Percentiles rank a stretch among this genome's conserved stretches.
Conservation (phyloP, 345 rosid species). For the Combretum micranthum region DNA sequence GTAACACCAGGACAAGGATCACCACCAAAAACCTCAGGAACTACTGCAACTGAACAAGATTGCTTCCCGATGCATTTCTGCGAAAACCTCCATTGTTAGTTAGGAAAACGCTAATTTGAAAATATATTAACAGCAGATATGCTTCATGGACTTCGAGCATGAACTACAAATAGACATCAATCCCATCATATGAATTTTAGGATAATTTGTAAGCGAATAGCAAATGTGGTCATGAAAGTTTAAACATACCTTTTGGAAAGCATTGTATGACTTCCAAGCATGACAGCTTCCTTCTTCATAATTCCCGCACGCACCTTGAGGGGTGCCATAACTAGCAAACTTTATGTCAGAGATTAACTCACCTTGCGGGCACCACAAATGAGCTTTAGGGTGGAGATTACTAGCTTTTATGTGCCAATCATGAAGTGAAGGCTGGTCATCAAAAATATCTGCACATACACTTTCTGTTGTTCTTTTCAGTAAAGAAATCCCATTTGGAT, state of each 20-base stretch:
- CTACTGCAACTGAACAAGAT: constrained; percentile 43
- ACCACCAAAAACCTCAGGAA: constrained; percentile 51
- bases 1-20: constrained; percentile 45
- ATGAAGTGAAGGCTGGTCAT: constrained; percentile 9
- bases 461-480: constrained; percentile 25
- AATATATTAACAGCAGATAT: not conserved
- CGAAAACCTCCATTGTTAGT: constrained; percentile 5
- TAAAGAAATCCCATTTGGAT: constrained; percentile 60
- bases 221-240: too few relatives aligned
- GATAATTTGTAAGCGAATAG: not conserved
- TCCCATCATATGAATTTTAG: too few relatives aligned
- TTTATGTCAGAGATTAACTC: constrained; percentile 45
- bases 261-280: constrained; percentile 43
- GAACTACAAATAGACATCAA: too few relatives aligned
- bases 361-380: constrained; percentile 46
- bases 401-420: not conserved
- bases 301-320: constrained; percentile 53
- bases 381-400: constrained; percentile 10
- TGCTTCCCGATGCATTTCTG: constrained; percentile 57
- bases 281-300: constrained; percentile 53
- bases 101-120: not conserved
- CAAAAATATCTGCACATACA: constrained; percentile 19
- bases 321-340: constrained; percentile 58
- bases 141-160: too few relatives aligned
- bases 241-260: constrained; percentile 36